Evolutionary conservation across 2,329 filamentous ascomycete genomes (phyloP).

Genomic region (Arachnomyces sp.): DNA sequence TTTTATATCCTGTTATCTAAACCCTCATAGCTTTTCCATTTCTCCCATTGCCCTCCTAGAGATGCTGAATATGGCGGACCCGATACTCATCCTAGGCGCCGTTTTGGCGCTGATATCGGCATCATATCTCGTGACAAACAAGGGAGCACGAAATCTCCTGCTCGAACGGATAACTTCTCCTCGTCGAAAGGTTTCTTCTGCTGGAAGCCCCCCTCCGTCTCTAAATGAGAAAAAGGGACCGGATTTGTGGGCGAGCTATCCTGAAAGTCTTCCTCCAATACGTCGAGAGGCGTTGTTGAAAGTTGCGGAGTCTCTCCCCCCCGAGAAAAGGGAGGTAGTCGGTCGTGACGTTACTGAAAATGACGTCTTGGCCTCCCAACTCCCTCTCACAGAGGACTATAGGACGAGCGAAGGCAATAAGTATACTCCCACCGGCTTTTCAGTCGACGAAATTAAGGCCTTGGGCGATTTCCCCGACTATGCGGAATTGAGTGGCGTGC

Average conservation of each 20-base stretch:
- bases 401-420: constrained; percentile 27
- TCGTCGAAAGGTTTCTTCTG: constrained; percentile 38
- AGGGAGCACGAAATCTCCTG: constrained; percentile 31
- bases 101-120: constrained; percentile 16
- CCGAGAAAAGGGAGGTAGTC: constrained; percentile 12
- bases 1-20: too few species aligned
- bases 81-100: constrained; percentile 14
- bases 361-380: constrained; percentile 24
- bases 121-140: constrained; percentile 22
- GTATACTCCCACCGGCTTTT: constrained; percentile 62
- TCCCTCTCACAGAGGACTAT: constrained; percentile 38
- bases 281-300: constrained; percentile 41
- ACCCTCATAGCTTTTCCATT: too few species aligned
- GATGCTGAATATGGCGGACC: neutral
- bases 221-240: constrained; percentile 43
- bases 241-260: constrained; percentile 31
- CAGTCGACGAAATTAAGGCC: constrained; percentile 58
- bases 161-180: constrained; percentile 32
- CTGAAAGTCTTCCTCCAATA: constrained; percentile 46
- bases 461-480: constrained; percentile 77
- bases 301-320: constrained; percentile 15
- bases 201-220: constrained; percentile 47
- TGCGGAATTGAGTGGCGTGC: constrained; percentile 64
- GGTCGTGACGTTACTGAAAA: constrained; percentile 21
- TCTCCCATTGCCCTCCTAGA: too few species aligned